A percentile compares a stretch with the other conserved stretches of the same genome.
Evolutionary conservation across 805 yeast species (phyloP).

Genomic region (Vanderwaltozyma verrucispora): DNA sequence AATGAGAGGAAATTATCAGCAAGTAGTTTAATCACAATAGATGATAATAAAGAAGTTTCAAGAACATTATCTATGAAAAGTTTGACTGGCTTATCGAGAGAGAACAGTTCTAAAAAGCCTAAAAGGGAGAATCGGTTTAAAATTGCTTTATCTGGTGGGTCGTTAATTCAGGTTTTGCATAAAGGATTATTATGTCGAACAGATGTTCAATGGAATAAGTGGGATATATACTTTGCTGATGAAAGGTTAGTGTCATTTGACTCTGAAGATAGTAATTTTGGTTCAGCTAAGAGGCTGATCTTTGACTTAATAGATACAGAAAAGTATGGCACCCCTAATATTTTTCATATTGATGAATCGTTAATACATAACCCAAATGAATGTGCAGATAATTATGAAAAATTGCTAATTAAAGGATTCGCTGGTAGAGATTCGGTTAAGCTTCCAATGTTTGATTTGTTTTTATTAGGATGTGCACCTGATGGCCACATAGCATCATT

Average conservation of each 20-base stretch:
- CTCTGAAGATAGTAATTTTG: conserved; percentile 70
- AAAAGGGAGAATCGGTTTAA: conserved; percentile 60
- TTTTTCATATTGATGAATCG: conserved; percentile 69
- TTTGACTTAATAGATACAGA: conserved; percentile 40
- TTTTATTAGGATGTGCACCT: conserved; percentile 89
- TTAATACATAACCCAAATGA: conserved; percentile 72
- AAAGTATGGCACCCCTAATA: conserved; percentile 40
- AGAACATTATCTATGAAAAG: neutral
- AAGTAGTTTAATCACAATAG: neutral
- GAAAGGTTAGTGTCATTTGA: conserved; percentile 82
- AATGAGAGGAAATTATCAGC: neutral
- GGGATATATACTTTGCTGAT: conserved; percentile 92
- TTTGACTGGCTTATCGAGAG: neutral
- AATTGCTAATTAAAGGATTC: conserved; percentile 67
- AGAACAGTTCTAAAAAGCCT: conserved; percentile 31
- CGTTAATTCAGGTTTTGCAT: conserved; percentile 66
- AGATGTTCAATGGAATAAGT: conserved; percentile 71
- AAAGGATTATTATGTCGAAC: conserved; percentile 66
- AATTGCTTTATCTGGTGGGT: conserved; percentile 87
- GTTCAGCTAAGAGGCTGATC: conserved; percentile 64
- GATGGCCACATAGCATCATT: conserved; percentile 93
- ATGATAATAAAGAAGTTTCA: neutral
- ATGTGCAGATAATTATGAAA: conserved; percentile 84
- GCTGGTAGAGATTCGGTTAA: conserved; percentile 93
- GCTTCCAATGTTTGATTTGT: conserved; percentile 80